Percentiles rank a stretch among this genome's conserved stretches.
These are phyloP conservation scores for Stentor roeselii DNA, from an alignment of 73 alveolate genomes.

Conservation along the genomic window DNA sequence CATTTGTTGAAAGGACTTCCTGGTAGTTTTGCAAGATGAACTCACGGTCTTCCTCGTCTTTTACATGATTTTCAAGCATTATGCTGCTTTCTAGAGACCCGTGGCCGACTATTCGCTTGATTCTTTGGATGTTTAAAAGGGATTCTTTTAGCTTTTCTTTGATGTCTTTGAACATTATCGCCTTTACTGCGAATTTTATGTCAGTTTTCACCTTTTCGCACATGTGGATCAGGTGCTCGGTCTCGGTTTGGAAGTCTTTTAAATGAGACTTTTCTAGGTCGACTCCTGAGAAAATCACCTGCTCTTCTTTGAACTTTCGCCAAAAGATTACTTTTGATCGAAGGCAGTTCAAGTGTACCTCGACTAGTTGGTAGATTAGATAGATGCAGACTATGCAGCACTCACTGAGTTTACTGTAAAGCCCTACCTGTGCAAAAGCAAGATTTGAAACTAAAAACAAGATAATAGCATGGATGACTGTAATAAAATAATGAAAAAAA, in stretches of 20 bases:
- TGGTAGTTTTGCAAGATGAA: neutral
- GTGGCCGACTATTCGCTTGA: slow-evolving; percentile 12
- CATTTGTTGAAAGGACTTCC: too few relatives aligned
- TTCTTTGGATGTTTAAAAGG: neutral
- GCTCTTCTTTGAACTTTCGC: neutral
- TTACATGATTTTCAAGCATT: neutral
- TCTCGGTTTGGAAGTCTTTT: neutral
- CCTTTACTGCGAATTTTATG: neutral
- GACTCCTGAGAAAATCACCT: neutral
- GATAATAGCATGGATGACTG: too few relatives aligned
- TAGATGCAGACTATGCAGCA: neutral
- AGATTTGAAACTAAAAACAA: too few relatives aligned
- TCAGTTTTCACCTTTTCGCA: neutral
- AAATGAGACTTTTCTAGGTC: neutral
- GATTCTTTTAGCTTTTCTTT: neutral
- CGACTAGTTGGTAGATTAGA: neutral
- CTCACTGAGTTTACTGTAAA: neutral
- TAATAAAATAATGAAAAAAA: too few relatives aligned
- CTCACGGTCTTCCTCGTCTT: slow-evolving; percentile 3
- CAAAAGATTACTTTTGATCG: neutral
- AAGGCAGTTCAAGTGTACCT: neutral
- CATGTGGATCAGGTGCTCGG: neutral
- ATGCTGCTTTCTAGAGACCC: neutral
- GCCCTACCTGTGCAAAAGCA: neutral
- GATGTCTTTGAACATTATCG: neutral